These are phyloP conservation scores for Xylariaceae sp. DNA, from an alignment of 2,329 filamentous ascomycete genomes.

Conservation along the genomic window DNA sequence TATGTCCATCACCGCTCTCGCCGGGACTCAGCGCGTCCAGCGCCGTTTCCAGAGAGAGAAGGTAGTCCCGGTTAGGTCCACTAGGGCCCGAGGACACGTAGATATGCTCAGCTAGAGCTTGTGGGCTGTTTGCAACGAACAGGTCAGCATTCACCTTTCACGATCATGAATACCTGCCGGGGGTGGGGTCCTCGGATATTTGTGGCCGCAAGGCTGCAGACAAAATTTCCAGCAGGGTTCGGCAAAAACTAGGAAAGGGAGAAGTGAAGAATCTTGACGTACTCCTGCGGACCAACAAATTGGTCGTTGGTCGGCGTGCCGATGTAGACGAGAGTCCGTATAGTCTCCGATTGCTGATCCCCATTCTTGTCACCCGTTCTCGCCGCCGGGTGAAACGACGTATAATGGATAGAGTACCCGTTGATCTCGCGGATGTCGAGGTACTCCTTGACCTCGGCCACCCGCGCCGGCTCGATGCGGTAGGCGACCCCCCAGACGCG, in stretches of 20 bases:
- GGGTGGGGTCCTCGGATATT: too few species aligned
- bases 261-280: too few species aligned
- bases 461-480: conserved; percentile 68
- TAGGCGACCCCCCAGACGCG: conserved; percentile 91
- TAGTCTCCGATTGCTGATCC: background rate
- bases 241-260: too few species aligned
- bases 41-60: conserved; percentile 73
- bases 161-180: too few species aligned
- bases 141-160: too few species aligned
- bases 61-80: conserved; percentile 85
- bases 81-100: conserved; percentile 72
- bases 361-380: background rate
- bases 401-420: conserved; percentile 91
- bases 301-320: conserved; percentile 90
- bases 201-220: too few species aligned
- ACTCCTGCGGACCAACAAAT: conserved; percentile 78
- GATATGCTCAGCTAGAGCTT: conserved; percentile 77
- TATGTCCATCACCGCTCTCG: conserved; percentile 77
- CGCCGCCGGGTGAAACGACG: conserved; percentile 65
- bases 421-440: conserved; percentile 97
- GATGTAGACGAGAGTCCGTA: conserved; percentile 65
- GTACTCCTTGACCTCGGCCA: conserved; percentile 79
- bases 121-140: conserved; percentile 36
- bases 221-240: too few species aligned
- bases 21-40: conserved; percentile 62